Evolutionary conservation across 2,329 filamentous ascomycete genomes (phyloP), one percentile per base, ranked within the genome.

Genomic region (Pseudogymnoascus sp.): DNA sequence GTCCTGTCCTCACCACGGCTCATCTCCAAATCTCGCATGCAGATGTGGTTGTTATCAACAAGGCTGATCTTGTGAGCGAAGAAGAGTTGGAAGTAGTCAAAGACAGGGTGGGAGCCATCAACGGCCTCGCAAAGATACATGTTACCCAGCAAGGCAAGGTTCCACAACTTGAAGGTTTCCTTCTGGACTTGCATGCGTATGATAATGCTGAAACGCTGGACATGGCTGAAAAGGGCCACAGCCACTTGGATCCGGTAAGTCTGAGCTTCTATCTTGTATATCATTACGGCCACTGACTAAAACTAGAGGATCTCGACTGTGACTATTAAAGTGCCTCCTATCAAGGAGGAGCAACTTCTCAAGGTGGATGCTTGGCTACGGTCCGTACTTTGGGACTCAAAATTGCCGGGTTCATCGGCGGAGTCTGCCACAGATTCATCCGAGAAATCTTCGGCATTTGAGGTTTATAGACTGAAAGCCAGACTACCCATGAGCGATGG

Each of bases 1-100:
- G 87, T 0, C 86, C 89, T 0, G 75, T 91, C 7, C 83, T 97
- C 74, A 97, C 93, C 0, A 96, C 90, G 2, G 94, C 94, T 0
- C 94, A 99, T 73, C 81, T 97, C 57, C 94, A 99, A 70, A 96
- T 99, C 63, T 97, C 91, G 1, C 93, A 99, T 69, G 94, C 94
- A 6, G 94, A 99, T 74, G 91, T 97, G 7, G 83, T 99, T 47
- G 84, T 99, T 38, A 84, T 99, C 67, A 99, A 99, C 76, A 99
- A 99, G 74, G 81, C 87, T 2, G 94, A 99, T 70, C 79, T 97
- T 3, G 91, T 97, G 3, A 83, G 81, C 5, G 72, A 81, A 1
- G 76, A 81, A 6, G 85, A 96, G 68, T 80, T 97, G 1, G 74
- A 83, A n/a, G 74, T 71, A 0, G 89, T 97, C 6, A 81, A 80